phyloP scores from a whole-genome alignment of 2,329 filamentous ascomycete genomes.

The Macrophomina tecta region DNA sequence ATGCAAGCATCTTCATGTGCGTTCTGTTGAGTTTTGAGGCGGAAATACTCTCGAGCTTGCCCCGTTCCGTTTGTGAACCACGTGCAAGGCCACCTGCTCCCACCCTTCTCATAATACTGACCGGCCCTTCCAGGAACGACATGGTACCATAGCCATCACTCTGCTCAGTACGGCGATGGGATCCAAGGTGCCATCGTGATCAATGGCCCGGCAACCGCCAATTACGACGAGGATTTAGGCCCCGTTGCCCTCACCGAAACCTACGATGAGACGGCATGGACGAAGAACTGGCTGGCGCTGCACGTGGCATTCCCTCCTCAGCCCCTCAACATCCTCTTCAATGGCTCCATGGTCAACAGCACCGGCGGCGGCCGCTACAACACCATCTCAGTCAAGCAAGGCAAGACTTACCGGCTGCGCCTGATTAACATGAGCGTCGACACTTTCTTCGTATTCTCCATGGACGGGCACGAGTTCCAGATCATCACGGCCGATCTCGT shows the following conservation, averaged over 20 bases:
- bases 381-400: constrained; percentile 47
- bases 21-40: too few species aligned
- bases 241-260: constrained; percentile 49
- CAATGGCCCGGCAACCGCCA: constrained; percentile 44
- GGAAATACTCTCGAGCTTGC: too few species aligned
- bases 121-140: constrained; percentile 21
- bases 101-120: not conserved
- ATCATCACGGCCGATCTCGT: constrained; percentile 53
- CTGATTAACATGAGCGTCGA: constrained; percentile 61
- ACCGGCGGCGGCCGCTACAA: constrained; percentile 44
- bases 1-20: too few species aligned
- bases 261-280: constrained; percentile 35
- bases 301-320: constrained; percentile 40
- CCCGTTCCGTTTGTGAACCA: not conserved
- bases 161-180: constrained; percentile 44
- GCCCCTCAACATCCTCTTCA: constrained; percentile 56
- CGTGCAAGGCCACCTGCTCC: too few species aligned
- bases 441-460: constrained; percentile 40
- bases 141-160: constrained; percentile 42
- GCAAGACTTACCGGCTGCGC: constrained; percentile 63
- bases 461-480: constrained; percentile 50
- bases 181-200: constrained; percentile 48
- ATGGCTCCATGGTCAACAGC: constrained; percentile 62
- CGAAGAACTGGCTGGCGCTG: constrained; percentile 36
- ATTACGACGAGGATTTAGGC: constrained; percentile 50